Base-by-base conservation (phyloP, 805 yeast genomes). In the Millerago galiae region DNA sequence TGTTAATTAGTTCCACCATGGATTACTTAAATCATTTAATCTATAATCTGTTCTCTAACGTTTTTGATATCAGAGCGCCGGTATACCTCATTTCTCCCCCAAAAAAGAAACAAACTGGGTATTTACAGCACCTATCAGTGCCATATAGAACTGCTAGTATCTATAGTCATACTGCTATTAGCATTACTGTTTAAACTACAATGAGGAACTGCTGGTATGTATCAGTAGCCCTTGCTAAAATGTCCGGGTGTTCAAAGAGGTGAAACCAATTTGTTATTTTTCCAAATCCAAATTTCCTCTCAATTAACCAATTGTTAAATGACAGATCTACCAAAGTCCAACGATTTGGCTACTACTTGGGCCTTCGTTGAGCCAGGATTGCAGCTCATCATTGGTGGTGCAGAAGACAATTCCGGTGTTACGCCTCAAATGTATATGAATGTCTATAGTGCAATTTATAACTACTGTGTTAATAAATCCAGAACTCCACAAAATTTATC, bases 391-490 rank as follows among this genome's bases (percentile, higher is more conserved):
- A 65, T 85, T 44, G 93, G 91, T 6, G 71, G 78, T 12, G 63
- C 64, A 34, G 79, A 74, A 44, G 86, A 80, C 34, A 59, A 56
- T 45, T 77, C 78, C 43, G 36, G 31, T 25, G 74, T 83, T 36
- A 80, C 82, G 25, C 74, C 80, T 4, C 68, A 79, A 35, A 77
- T 83, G 81, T 89, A 87, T 63, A 86, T 89, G 84, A 83, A 83
- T 51, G 84, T 91, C 45, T 90, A 90, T 64, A 87, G 96, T 1
- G 91, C 95, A 5, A 83, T 91, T 48, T 91, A 89, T 68, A 89
- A 90, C 65, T 90, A 86, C 60, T 90, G 98, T 68, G 90, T 88
- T 35, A 81, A 82, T 54, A 81, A 82, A 50, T 80, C 89, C 5
- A 71, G 87, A 38, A 70, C 67, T 43, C 72, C 60, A 58, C 67